A percentile compares a stretch with the other conserved stretches of the same genome.
Conservation (phyloP, 208 protist genomes). For the Phytomonas sp. region DNA sequence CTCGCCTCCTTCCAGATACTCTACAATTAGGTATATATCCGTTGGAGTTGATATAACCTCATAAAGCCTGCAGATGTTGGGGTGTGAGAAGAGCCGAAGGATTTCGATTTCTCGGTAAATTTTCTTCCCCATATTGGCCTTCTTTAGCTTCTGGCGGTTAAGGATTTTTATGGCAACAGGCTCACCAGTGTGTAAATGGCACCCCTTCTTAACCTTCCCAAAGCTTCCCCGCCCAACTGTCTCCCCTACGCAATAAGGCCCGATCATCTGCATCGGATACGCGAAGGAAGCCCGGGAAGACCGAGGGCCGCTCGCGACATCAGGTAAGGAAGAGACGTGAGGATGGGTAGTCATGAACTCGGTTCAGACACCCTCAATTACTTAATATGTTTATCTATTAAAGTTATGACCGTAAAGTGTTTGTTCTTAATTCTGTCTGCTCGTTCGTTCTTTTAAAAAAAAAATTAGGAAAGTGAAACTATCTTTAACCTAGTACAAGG, state of each 20-base stretch:
- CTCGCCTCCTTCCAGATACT: constrained; percentile 98
- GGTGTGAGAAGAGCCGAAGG: constrained; percentile 97
- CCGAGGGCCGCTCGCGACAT: background rate
- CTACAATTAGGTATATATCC: constrained; percentile 99
- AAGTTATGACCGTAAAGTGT: background rate
- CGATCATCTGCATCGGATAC: constrained; percentile 81
- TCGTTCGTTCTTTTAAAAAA: background rate
- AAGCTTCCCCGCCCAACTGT: constrained; percentile 99
- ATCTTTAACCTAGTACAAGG: background rate
- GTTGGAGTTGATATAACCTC: constrained; percentile 96
- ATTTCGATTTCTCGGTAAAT: constrained; percentile 97
- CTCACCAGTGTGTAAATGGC: constrained; percentile 94
- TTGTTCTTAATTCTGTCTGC: background rate
- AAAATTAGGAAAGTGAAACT: background rate
- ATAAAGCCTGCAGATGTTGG: constrained; percentile 99
- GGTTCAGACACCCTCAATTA: background rate
- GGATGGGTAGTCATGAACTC: background rate
- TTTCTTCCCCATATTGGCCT: constrained; percentile 89
- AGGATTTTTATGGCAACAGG: constrained; percentile 99
- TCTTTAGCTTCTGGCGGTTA: constrained; percentile 96
- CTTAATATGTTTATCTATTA: background rate
- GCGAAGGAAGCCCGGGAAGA: too few species aligned
- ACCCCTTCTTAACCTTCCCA: constrained; percentile 98
- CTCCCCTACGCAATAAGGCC: constrained; percentile 96
- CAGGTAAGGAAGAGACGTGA: background rate